Evolutionary conservation across 148 eudicot genomes (phyloP), one percentile per base, ranked within the genome.

Genomic region (Amaranthus cruentus): DNA sequence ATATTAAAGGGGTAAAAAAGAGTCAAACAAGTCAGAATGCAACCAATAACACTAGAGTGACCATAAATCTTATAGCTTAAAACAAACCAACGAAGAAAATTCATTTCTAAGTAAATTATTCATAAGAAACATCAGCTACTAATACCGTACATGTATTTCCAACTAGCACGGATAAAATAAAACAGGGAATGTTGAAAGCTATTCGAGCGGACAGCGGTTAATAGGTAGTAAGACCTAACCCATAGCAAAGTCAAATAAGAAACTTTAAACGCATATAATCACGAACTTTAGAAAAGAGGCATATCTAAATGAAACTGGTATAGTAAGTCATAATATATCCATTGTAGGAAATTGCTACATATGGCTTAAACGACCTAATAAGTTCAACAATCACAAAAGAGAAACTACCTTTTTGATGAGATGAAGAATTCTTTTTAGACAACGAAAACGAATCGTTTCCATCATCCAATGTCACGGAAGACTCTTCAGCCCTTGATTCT

Each of bases 371-470:
- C 38, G 38, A 14, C 61, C 47, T 46, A 42, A 10, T 54, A 38
- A 56, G 6, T 52, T 58, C 5, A 55, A 7, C 4, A 58, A 60
- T 66, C 11, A 52, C 51, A 13, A 13, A 43, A 46, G 14, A 57
- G 21, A 59, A 53, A 46, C 51, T 81, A 86, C 89, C 89, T 78
- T 71, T 78, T 3, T 72, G 78, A 67, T 71, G 57, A 51, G 75
- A 71, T 15, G 75, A 76, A 51, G 69, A 73, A 2, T 69, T 79
- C 6, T 69, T 74, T 70, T 51, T 58, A 28, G 61, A 63, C 15
- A 73, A 77, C 50, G 69, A 66, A 55, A 8, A 55, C n/a, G 50
- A 14, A 58, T 60, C 73, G 5, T 18, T 70, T 71, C 55, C 64
- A 69, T 81, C 81, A 57, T 83, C 76, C 3, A 61, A 71, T 62